phyloP scores from a whole-genome alignment of 169 alveolate genomes.

The Cystoisospora suis region DNA sequence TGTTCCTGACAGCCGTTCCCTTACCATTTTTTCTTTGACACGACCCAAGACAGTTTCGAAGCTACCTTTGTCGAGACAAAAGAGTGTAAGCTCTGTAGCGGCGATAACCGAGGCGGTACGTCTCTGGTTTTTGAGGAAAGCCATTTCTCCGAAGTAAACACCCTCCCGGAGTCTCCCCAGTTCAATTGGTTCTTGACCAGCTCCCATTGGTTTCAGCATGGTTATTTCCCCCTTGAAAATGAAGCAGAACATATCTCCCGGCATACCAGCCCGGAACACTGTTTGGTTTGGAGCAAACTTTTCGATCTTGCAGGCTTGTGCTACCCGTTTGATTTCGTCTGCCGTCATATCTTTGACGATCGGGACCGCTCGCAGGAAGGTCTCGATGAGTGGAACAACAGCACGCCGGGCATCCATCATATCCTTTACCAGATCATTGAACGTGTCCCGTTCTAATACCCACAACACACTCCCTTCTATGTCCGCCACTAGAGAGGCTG shows the following conservation, averaged over 20 bases:
- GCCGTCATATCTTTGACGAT: slow-evolving; percentile 51
- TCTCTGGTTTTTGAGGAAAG: slow-evolving; percentile 67
- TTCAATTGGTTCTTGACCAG: slow-evolving; percentile 48
- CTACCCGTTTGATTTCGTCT: slow-evolving; percentile 39
- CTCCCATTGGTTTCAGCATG: slow-evolving; percentile 54
- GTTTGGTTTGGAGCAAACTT: slow-evolving; percentile 59
- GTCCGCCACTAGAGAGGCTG: slow-evolving; percentile 33
- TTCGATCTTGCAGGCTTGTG: slow-evolving; percentile 64
- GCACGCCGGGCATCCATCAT: slow-evolving; percentile 53
- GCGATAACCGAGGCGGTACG: slow-evolving; percentile 77
- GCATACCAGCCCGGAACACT: slow-evolving; percentile 59
- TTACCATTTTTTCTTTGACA: slow-evolving; percentile 57
- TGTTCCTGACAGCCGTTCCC: not conserved
- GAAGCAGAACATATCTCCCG: slow-evolving; percentile 65
- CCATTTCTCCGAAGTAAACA: slow-evolving; percentile 79
- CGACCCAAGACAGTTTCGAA: slow-evolving; percentile 54
- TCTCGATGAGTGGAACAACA: slow-evolving; percentile 45
- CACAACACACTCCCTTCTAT: slow-evolving; percentile 50
- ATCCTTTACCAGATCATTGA: slow-evolving; percentile 43
- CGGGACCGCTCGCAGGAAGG: slow-evolving; percentile 48
- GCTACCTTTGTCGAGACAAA: slow-evolving; percentile 63
- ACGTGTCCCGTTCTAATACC: slow-evolving; percentile 51
- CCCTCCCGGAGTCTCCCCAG: slow-evolving; percentile 61
- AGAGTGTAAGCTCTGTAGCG: slow-evolving; percentile 63
- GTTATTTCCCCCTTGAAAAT: slow-evolving; percentile 57